Evolutionary conservation across 371 early-diverging fungal species (phyloP).

Genomic region (Fennellomyces sp.): DNA sequence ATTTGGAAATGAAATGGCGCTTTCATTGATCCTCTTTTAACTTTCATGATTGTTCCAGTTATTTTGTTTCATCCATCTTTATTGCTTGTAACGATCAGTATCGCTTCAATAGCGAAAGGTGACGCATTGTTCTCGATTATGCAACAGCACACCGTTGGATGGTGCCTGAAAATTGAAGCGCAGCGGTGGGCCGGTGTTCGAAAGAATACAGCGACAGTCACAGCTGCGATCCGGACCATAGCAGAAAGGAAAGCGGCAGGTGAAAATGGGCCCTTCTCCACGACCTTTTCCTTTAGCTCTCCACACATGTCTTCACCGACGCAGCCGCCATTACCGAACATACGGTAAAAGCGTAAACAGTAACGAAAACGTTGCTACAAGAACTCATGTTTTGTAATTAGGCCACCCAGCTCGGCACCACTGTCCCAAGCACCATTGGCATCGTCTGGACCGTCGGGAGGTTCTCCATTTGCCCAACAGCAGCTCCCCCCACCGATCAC

Average conservation of each 20-base stretch:
- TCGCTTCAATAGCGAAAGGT: no score
- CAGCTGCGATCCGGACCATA: no score
- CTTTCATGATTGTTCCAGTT: no score
- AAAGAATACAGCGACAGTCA: no score
- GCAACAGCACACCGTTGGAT: no score
- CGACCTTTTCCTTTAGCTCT: background rate
- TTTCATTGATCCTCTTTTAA: no score
- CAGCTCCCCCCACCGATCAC: conserved; percentile 8
- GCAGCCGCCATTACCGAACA: conserved; percentile 14
- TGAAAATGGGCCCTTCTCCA: background rate
- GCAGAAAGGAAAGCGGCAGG: background rate
- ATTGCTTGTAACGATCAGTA: no score
- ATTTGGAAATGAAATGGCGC: no score
- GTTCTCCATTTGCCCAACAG: conserved; percentile 10
- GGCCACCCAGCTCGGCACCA: conserved; percentile 10
- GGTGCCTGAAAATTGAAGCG: no score
- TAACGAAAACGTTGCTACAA: background rate
- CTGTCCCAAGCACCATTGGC: conserved; percentile 9
- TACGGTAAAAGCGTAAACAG: conserved; percentile 7
- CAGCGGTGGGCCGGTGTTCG: no score
- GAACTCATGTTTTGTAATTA: background rate
- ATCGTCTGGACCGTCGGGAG: conserved; percentile 5
- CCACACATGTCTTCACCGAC: conserved; percentile 14
- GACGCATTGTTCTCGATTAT: no score
- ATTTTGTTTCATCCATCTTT: no score